Evolutionary conservation across 148 eudicot species (phyloP).

Genomic region (Vaccinium macrocarpon): DNA sequence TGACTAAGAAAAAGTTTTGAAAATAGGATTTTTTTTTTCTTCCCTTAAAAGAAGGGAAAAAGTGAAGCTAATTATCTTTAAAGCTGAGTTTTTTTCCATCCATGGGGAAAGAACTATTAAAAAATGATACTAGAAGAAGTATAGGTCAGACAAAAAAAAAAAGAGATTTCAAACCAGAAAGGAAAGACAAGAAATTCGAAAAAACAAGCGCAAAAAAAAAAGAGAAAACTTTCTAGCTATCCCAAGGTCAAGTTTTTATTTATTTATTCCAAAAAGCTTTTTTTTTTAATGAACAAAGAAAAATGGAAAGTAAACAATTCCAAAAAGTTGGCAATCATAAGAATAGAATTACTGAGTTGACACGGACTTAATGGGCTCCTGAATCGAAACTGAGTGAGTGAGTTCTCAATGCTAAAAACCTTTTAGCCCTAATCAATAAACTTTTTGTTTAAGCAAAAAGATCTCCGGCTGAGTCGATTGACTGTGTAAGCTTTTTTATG

Average conservation of each 20-base stretch:
- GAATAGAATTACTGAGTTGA: neutral
- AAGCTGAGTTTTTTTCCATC: neutral
- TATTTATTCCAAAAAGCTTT: neutral
- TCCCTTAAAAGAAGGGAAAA: neutral
- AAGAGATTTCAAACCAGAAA: neutral
- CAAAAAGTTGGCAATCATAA: neutral
- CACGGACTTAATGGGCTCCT: neutral
- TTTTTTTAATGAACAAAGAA: neutral
- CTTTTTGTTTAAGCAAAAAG: neutral
- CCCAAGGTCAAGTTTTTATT: neutral
- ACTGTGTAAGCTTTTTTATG: neutral
- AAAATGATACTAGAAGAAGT: neutral
- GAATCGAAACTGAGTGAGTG: neutral
- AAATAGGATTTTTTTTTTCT: slow-evolving; percentile 4
- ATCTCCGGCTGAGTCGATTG: neutral
- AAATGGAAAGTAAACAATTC: neutral
- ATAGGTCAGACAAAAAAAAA: neutral
- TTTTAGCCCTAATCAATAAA: neutral
- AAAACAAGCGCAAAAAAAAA: neutral
- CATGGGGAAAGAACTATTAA: slow-evolving; percentile 1
- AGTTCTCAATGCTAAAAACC: neutral
- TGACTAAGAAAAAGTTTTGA: neutral
- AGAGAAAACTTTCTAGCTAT: neutral
- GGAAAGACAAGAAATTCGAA: neutral
- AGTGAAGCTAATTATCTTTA: neutral